Conservation (phyloP, 2,329 filamentous ascomycete genomes). For the Ramichloridium luteum region DNA sequence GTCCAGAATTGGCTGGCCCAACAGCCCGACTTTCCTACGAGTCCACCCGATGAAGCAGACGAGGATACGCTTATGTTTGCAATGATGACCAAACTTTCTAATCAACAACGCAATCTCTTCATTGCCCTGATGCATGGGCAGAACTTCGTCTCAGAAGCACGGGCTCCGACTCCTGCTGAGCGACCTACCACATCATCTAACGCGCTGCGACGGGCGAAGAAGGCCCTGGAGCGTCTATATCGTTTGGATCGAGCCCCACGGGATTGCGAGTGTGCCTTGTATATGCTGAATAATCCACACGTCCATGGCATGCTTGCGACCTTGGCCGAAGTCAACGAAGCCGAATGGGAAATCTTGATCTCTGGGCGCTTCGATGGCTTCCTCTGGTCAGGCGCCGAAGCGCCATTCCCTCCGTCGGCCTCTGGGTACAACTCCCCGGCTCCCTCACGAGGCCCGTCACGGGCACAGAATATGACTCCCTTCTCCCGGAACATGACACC, state of each 20-base stretch:
- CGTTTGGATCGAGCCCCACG: slow-evolving; percentile 60
- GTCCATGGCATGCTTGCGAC: slow-evolving; percentile 82
- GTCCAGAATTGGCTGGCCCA: slow-evolving; percentile 83
- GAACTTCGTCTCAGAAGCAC: slow-evolving; percentile 37
- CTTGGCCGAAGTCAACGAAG: slow-evolving; percentile 71
- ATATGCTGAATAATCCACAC: slow-evolving; percentile 67
- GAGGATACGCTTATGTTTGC: slow-evolving; percentile 90
- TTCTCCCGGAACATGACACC: slow-evolving; percentile 37
- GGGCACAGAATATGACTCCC: slow-evolving; percentile 31
- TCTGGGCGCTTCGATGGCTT: slow-evolving; percentile 94
- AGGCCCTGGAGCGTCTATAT: slow-evolving; percentile 76
- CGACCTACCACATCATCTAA: slow-evolving; percentile 38
- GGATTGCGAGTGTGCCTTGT: slow-evolving; percentile 76
- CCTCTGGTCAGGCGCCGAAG: slow-evolving; percentile 81
- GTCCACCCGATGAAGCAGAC: slow-evolving; percentile 77
- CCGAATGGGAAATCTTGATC: slow-evolving; percentile 93
- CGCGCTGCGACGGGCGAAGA: slow-evolving; percentile 60
- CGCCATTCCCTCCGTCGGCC: slow-evolving; percentile 27
- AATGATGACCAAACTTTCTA: slow-evolving; percentile 74
- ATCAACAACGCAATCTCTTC: slow-evolving; percentile 66
- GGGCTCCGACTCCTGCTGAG: slow-evolving; percentile 53
- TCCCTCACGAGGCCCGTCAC: slow-evolving; percentile 22
- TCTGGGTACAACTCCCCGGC: slow-evolving; percentile 18
- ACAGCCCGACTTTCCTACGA: slow-evolving; percentile 60
- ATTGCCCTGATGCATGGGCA: slow-evolving; percentile 61